Evolutionary conservation across 2,329 filamentous ascomycete species (phyloP).

Genomic region (Sporothrix pseudoabietina): DNA sequence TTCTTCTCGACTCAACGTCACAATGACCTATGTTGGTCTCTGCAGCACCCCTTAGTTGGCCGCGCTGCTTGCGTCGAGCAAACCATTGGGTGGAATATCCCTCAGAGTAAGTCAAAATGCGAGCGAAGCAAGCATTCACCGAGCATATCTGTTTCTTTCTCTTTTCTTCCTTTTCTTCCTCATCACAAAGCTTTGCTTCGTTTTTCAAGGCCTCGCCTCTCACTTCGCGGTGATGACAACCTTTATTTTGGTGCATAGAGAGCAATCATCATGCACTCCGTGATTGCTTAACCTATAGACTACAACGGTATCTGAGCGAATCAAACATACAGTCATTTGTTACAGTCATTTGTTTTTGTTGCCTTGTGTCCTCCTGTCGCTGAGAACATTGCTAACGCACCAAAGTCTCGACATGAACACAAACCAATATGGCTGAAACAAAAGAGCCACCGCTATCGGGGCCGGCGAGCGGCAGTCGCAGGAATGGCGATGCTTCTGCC

Average conservation of each 20-base stretch:
- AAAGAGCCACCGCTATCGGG: constrained; percentile 30
- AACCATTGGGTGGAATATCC: constrained; percentile 37
- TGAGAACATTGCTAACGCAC: too few relatives aligned
- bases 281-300: constrained; percentile 73
- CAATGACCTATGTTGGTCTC: background rate
- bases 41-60: constrained; percentile 31
- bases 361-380: too few relatives aligned
- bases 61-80: constrained; percentile 21
- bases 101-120: constrained; percentile 34
- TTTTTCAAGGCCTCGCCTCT: too few relatives aligned
- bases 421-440: constrained; percentile 41
- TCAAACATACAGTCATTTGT: constrained; percentile 4
- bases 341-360: background rate
- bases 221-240: constrained; percentile 63
- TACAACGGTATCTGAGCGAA: constrained; percentile 96
- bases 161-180: background rate
- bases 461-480: constrained; percentile 26
- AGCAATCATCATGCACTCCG: constrained; percentile 60
- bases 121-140: too few relatives aligned
- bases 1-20: background rate
- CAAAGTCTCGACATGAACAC: constrained; percentile 35
- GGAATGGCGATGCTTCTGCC: constrained; percentile 27
- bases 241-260: constrained; percentile 58
- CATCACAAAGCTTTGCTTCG: background rate
- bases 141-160: background rate